Conservation (phyloP, 345 rosid species). For the Mangifera indica region DNA sequence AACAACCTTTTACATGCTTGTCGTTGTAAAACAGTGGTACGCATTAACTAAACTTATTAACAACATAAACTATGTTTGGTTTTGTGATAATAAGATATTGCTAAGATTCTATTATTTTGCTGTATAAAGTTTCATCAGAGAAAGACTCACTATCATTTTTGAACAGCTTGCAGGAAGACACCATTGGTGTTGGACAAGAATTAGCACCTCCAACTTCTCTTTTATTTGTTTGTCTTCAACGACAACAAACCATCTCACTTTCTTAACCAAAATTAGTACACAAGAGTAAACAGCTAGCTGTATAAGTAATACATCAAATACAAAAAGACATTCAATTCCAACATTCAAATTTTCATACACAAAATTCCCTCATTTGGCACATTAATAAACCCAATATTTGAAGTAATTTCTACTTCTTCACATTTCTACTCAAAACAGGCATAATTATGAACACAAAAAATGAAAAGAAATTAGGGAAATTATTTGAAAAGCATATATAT, state of each 20-base stretch:
- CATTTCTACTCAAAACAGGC: too few species aligned
- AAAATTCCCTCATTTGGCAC: neutral
- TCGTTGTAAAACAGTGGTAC: too few species aligned
- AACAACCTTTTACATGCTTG: too few species aligned
- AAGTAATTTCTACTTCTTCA: neutral
- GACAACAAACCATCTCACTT: conserved; percentile 16
- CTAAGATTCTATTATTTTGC: too few species aligned
- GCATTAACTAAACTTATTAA: too few species aligned
- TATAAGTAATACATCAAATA: conserved; percentile 21
- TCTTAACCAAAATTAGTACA: conserved; percentile 21
- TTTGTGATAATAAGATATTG: too few species aligned
- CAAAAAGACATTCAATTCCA: conserved; percentile 3
- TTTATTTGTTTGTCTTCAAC: conserved; percentile 3
- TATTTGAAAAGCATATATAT: too few species aligned
- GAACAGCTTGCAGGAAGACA: too few species aligned
- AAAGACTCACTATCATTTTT: too few species aligned
- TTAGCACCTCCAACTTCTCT: neutral
- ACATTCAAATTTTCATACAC: neutral
- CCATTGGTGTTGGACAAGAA: too few species aligned
- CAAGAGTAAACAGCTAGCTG: conserved; percentile 17
- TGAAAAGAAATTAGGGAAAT: conserved; percentile 2
- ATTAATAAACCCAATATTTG: neutral
- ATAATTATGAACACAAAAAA: neutral
- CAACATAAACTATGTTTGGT: too few species aligned
- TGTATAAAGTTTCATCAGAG: too few species aligned